These are phyloP conservation scores for Urtica urens DNA, from an alignment of 306 rosid genomes.

Conservation along the genomic window DNA sequence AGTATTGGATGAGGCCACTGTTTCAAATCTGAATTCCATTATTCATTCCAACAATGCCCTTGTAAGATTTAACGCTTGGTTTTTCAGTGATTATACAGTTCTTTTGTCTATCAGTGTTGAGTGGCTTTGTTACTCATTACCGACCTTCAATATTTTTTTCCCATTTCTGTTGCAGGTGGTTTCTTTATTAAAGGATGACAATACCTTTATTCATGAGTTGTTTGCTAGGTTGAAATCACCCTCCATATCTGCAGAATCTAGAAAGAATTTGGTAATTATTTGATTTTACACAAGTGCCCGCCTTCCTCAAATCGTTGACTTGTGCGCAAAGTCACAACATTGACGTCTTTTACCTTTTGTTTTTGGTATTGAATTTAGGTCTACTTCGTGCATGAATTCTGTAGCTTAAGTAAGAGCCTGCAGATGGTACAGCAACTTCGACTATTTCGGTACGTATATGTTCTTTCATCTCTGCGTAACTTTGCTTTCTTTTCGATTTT, in stretches of 20 bases:
- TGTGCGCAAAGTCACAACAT: neutral
- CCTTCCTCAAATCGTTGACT: neutral
- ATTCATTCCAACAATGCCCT: constrained; percentile 77
- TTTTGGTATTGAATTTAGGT: constrained; percentile 31
- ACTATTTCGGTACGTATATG: constrained; percentile 53
- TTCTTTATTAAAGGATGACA: constrained; percentile 81
- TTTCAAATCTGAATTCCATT: constrained; percentile 72
- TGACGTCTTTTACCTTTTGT: neutral
- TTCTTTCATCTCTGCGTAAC: too few relatives aligned
- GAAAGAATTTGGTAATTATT: constrained; percentile 72
- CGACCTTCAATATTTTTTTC: constrained; percentile 16
- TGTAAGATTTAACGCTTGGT: constrained; percentile 35
- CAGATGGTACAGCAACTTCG: constrained; percentile 94
- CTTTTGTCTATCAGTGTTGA: constrained; percentile 2
- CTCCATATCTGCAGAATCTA: constrained; percentile 59
- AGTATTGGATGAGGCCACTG: constrained; percentile 72
- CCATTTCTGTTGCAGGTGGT: constrained; percentile 79
- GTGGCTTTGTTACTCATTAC: neutral
- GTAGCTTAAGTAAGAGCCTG: constrained; percentile 85
- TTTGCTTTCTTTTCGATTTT: too few relatives aligned
- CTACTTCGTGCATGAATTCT: constrained; percentile 79
- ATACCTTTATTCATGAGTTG: constrained; percentile 81
- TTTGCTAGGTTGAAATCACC: constrained; percentile 68
- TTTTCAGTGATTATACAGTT: constrained; percentile 17
- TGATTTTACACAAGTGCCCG: neutral